Evolutionary conservation across 1,284 basidiomycete genomes (phyloP).

Genomic region (Bondarzewia mesenterica): DNA sequence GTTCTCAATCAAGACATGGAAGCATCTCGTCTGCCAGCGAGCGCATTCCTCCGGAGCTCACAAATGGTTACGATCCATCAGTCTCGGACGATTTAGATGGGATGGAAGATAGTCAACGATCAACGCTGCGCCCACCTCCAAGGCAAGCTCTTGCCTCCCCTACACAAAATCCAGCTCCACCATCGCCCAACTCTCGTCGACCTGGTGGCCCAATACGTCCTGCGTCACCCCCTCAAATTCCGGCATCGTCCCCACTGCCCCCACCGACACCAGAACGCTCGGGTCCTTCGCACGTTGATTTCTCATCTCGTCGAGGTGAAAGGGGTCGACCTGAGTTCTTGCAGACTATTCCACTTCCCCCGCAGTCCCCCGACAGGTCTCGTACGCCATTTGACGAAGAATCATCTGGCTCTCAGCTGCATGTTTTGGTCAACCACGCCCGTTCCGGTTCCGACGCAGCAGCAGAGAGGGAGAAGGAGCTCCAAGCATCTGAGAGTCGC

Average conservation of each 20-base stretch:
- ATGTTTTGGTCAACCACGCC: constrained; percentile 23
- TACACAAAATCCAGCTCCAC: constrained; percentile 16
- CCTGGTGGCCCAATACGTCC: constrained; percentile 20
- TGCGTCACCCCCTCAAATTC: constrained; percentile 15
- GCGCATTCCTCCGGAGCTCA: constrained; percentile 38
- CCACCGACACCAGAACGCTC: constrained; percentile 38
- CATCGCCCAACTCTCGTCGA: constrained; percentile 22
- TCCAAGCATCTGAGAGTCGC: constrained; percentile 31
- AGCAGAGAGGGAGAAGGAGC: constrained; percentile 36
- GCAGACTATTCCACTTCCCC: constrained; percentile 5
- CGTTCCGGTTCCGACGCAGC: constrained; percentile 45
- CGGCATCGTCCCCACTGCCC: constrained; percentile 17
- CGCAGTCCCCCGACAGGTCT: constrained; percentile 11
- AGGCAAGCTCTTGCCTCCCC: constrained; percentile 18
- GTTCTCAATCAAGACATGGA: constrained; percentile 49
- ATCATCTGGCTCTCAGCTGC: constrained; percentile 20
- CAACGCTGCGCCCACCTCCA: constrained; percentile 26
- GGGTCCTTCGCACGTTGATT: constrained; percentile 14
- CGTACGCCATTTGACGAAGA: constrained; percentile 28
- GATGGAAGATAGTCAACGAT: constrained; percentile 40
- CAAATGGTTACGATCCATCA: constrained; percentile 61
- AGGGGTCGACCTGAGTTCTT: constrained; percentile 8
- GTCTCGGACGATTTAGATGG: constrained; percentile 56
- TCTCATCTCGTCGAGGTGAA: constrained; percentile 10
- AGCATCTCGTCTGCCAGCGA: constrained; percentile 67